Base-by-base conservation (phyloP, 1,284 basidiomycete species). In the Abortiporus biennis region DNA sequence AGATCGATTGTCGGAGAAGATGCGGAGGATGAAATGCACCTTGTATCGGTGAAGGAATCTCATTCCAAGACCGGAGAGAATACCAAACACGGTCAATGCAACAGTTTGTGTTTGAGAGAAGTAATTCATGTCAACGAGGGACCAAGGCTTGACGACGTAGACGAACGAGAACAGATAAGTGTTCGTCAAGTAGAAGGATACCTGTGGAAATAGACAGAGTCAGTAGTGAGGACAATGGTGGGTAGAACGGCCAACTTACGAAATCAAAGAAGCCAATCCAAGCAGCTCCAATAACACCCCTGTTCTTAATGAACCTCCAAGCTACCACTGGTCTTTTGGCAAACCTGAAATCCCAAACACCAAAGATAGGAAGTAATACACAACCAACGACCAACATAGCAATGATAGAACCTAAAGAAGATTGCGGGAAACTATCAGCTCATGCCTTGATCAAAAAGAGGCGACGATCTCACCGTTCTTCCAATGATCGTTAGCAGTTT, bases 181-280 rank as follows among this genome's bases (percentile, higher is more conserved):
- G 51, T 58, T 76, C 0, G 76, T 76, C 37, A 82, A 65, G 56
- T 76, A 80, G 62, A 74, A 85, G 0, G 80, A 81, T 40, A 78
- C 54, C 77, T 79, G 44, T 20, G 15, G 4, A 20, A n/a, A n/a
- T 15, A 8, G 17, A 16, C 3, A 34, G 34, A 15, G 27, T 29
- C 27, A 29, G n/a, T 29, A 9, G 27, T 9, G n/a, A 29, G 4
- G 4, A 23, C 31, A 17, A 4, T 11, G 23, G 25, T 43, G 39
- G 16, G 32, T 37, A 6, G 8, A 17, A 41, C 19, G 39, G 31
- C 34, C 8, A 12, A 64, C 73, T 15, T 48, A 78, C 76, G 53
- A 85, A 86, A 58, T 86, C 83, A 45, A 82, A 76, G 55, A 80
- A 80, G 4, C 82, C 82, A 47, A 89, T 80, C 35, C 78, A 56